These are phyloP conservation scores for Nyctanthes arbortristis DNA, from an alignment of 257 asterid genomes.

Conservation along the genomic window DNA sequence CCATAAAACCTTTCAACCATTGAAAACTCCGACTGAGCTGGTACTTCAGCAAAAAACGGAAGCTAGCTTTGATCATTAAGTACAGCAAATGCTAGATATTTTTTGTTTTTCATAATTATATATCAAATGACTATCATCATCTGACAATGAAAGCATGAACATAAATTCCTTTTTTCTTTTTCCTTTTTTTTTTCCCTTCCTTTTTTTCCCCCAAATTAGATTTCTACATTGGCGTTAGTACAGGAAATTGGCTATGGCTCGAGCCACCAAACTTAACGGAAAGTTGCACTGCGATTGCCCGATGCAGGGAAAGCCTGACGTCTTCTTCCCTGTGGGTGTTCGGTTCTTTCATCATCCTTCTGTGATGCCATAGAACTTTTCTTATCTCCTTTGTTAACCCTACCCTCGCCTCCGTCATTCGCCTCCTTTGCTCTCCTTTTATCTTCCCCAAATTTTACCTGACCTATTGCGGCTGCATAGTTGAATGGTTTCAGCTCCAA, in stretches of 20 bases:
- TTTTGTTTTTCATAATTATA: not conserved
- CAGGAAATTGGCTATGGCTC: not conserved
- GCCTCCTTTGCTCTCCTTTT: slow-evolving; percentile 12
- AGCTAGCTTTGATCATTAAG: not conserved
- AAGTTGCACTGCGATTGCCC: slow-evolving; percentile 87
- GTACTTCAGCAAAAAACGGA: too few species aligned
- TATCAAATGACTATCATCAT: not conserved
- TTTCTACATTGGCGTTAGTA: slow-evolving; percentile 7
- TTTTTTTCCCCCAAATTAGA: too few species aligned
- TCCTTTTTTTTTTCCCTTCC: not conserved
- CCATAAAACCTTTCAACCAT: too few species aligned
- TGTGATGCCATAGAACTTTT: slow-evolving; percentile 31
- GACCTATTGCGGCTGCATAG: slow-evolving; percentile 66
- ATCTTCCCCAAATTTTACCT: slow-evolving; percentile 59
- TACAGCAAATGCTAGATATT: not conserved
- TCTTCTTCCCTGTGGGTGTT: slow-evolving; percentile 68
- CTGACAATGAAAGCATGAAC: not conserved
- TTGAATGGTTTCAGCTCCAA: slow-evolving; percentile 61
- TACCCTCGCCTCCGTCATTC: slow-evolving; percentile 27
- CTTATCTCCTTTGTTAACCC: slow-evolving; percentile 33
- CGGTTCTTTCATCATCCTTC: slow-evolving; percentile 39
- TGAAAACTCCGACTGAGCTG: too few species aligned
- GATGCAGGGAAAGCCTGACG: slow-evolving; percentile 95
- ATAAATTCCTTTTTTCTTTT: not conserved
- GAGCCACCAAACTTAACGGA: slow-evolving; percentile 37